A percentile compares a stretch with the other conserved stretches of the same genome.
Conservation (phyloP, 2,329 filamentous ascomycete genomes). For the Trichoderma koningii region DNA sequence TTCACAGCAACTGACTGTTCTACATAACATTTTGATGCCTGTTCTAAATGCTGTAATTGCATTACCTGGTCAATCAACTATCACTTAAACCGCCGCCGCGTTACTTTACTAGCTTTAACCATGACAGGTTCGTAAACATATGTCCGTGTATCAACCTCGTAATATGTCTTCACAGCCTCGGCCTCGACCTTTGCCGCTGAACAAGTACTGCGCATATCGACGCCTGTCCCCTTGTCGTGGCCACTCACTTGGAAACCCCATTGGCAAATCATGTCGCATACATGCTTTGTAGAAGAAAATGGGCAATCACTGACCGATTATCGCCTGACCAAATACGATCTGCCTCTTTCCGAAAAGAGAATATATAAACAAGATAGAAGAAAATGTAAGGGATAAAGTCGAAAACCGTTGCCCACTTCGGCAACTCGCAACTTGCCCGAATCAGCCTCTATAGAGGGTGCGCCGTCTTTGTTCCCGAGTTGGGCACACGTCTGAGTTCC, state of each 20-base stretch:
- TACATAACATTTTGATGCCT: too few species aligned
- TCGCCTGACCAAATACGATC: neutral
- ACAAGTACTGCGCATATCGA: neutral
- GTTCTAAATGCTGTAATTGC: too few species aligned
- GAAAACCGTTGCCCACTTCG: neutral
- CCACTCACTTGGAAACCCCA: neutral
- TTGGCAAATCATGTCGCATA: neutral
- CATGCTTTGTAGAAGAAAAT: neutral
- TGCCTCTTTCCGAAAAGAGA: neutral
- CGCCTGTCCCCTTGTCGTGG: neutral
- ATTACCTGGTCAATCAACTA: neutral
- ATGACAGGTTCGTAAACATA: neutral
- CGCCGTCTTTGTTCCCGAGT: constrained; percentile 33
- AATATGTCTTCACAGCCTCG: neutral
- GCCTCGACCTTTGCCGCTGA: neutral
- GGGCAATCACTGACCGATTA: neutral
- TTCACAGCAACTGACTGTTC: too few species aligned
- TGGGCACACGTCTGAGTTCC: constrained; percentile 38
- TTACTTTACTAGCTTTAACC: neutral
- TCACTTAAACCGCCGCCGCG: neutral
- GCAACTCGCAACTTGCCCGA: neutral
- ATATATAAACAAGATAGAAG: too few species aligned
- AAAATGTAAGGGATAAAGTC: neutral
- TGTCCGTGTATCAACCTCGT: neutral
- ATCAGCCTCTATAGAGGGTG: neutral